A percentile compares a stretch with the other conserved stretches of the same genome.
These are phyloP conservation scores for Zizania latifolia DNA, from an alignment of 176 grass and related monocot species.

Conservation along the genomic window DNA sequence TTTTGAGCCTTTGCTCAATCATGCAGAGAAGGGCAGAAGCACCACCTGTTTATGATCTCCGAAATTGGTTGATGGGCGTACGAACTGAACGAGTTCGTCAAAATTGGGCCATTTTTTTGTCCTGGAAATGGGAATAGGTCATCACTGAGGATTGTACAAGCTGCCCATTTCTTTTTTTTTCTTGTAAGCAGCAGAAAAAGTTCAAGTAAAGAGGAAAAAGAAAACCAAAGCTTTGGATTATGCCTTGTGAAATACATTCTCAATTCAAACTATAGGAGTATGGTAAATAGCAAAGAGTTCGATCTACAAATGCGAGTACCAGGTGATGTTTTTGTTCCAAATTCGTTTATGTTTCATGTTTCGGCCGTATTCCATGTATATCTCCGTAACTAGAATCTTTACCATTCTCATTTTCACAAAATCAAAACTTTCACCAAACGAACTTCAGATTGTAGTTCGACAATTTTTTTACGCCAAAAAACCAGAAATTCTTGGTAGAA, in stretches of 20 bases:
- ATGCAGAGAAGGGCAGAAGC: background rate
- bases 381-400: background rate
- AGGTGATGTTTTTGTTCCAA: background rate
- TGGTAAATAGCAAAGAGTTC: background rate
- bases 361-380: background rate
- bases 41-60: background rate
- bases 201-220: background rate
- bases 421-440: background rate
- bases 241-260: background rate
- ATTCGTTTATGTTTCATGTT: too few species aligned
- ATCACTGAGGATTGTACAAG: background rate
- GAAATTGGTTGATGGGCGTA: background rate
- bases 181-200: background rate
- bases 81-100: background rate
- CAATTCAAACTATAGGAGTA: background rate
- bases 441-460: background rate
- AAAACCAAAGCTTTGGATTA: background rate
- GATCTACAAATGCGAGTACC: background rate
- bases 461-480: too few species aligned
- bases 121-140: background rate
- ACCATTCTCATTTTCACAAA: background rate
- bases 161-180: background rate
- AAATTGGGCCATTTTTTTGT: background rate
- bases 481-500: too few species aligned
- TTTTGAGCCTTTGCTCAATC: background rate